A percentile compares a stretch with the other conserved stretches of the same genome.
Conservation (phyloP, 306 rosid species). For the Fragaria iinumae region DNA sequence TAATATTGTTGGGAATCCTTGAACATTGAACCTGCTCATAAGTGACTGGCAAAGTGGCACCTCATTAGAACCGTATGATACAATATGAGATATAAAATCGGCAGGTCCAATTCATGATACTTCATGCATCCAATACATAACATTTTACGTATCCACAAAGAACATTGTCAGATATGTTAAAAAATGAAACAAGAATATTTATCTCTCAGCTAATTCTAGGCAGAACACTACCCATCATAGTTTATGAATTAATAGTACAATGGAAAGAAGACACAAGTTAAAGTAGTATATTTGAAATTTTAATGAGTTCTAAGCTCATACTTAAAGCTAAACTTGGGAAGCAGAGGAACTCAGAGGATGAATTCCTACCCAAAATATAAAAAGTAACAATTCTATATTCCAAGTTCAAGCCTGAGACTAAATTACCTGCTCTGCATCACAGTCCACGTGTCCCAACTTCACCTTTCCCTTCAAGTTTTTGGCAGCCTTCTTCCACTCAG, state of each 20-base stretch:
- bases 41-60: conserved; percentile 61
- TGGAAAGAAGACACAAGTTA: not conserved
- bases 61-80: conserved; percentile 34
- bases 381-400: not conserved
- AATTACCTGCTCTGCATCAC: conserved; percentile 90
- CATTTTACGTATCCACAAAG: not conserved
- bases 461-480: conserved; percentile 81
- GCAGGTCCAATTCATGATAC: not conserved
- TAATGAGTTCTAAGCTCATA: not conserved
- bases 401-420: not conserved
- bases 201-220: not conserved
- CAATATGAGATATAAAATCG: not conserved
- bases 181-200: not conserved
- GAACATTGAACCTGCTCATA: conserved; percentile 93
- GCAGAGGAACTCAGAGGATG: not conserved
- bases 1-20: conserved; percentile 97
- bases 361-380: not conserved
- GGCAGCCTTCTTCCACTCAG: conserved; percentile 95
- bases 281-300: not conserved
- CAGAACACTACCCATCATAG: not conserved
- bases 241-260: not conserved
- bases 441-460: conserved; percentile 93
- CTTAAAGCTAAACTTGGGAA: not conserved
- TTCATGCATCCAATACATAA: not conserved
- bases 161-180: not conserved